phyloP scores from a whole-genome alignment of 1,284 basidiomycete species.

The Porogramme epimiltina region DNA sequence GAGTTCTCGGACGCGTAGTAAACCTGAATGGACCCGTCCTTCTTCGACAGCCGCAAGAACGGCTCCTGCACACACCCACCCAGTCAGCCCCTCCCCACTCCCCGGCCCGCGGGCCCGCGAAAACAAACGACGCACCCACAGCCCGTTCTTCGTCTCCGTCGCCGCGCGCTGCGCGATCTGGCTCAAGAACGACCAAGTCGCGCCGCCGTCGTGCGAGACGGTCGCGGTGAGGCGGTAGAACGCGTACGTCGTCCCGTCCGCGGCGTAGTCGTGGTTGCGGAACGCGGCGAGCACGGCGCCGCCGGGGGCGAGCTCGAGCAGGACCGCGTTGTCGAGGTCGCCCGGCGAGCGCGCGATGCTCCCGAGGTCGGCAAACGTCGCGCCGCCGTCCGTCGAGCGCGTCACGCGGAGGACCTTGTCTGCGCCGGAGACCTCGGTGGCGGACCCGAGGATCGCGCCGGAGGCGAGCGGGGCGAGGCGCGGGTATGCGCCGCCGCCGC shows the following conservation, averaged over 20 bases:
- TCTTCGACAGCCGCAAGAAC: constrained; percentile 5
- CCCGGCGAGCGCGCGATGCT: constrained; percentile 1
- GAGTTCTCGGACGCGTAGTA: constrained; percentile 5
- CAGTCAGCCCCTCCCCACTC: background rate
- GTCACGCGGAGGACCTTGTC: constrained; percentile 3
- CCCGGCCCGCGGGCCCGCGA: background rate
- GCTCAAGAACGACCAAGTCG: constrained; percentile 5
- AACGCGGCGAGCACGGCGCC: constrained; percentile 7
- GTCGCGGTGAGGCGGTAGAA: constrained; percentile 2
- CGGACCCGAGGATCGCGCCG: constrained; percentile 1
- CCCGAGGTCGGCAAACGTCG: background rate
- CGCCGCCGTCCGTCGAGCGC: constrained; percentile 5
- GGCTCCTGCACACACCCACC: constrained; percentile 2
- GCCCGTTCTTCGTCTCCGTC: constrained; percentile 4
- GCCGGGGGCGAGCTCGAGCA: constrained; percentile 7
- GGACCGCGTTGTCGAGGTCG: constrained; percentile 8
- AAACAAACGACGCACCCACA: constrained; percentile 2
- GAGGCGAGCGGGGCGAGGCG: background rate
- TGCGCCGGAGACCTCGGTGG: background rate
- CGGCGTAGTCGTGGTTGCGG: constrained; percentile 5
- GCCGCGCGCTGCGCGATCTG: constrained; percentile 6
- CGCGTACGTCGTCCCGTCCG: background rate
- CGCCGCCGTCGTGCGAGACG: constrained; percentile 2
- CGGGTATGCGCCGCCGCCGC: constrained; percentile 1
- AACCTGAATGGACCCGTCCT: constrained; percentile 1